A percentile compares a stretch with the other conserved stretches of the same genome.
Evolutionary conservation across 1,284 basidiomycete genomes (phyloP).

Genomic region (Papiliotrema flavescens): DNA sequence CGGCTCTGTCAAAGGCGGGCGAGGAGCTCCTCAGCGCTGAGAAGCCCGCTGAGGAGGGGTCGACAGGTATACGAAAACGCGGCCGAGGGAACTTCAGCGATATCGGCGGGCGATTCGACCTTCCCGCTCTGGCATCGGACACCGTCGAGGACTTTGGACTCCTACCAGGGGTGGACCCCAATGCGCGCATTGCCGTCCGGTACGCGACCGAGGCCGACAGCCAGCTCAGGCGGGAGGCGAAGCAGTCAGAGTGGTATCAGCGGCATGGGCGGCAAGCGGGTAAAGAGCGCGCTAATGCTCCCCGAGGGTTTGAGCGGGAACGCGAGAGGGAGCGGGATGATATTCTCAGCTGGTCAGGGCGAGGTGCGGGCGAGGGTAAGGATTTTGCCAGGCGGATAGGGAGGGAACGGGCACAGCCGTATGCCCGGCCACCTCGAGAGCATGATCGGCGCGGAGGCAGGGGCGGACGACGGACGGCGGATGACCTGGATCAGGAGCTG

Average conservation of each 20-base stretch:
- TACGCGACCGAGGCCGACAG: slow-evolving; percentile 33
- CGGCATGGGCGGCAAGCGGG: slow-evolving; percentile 36
- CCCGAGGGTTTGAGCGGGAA: not conserved
- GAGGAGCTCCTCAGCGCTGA: slow-evolving; percentile 15
- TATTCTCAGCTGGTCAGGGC: not conserved
- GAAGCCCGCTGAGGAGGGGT: not conserved
- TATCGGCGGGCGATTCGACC: slow-evolving; percentile 10
- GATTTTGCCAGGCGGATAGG: slow-evolving; percentile 6
- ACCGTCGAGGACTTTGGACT: slow-evolving; percentile 8
- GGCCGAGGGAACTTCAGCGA: slow-evolving; percentile 35
- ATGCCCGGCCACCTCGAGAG: slow-evolving; percentile 10
- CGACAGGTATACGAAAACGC: slow-evolving; percentile 17
- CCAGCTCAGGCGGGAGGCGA: slow-evolving; percentile 23
- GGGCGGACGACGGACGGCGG: slow-evolving; percentile 16
- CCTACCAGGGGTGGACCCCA: slow-evolving; percentile 34
- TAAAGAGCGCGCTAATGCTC: slow-evolving; percentile 27
- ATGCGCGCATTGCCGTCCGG: slow-evolving; percentile 36
- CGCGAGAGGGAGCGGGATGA: not conserved
- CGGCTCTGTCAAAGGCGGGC: slow-evolving; percentile 12
- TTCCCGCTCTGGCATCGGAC: slow-evolving; percentile 7
- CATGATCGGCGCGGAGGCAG: slow-evolving; percentile 1
- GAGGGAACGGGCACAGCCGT: slow-evolving; percentile 33
- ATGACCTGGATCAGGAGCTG: slow-evolving; percentile 42
- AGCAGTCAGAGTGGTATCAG: slow-evolving; percentile 38
- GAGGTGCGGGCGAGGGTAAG: slow-evolving; percentile 7